Evolutionary conservation across 257 asterid genomes (phyloP).

Genomic region (Solanum commersonii): DNA sequence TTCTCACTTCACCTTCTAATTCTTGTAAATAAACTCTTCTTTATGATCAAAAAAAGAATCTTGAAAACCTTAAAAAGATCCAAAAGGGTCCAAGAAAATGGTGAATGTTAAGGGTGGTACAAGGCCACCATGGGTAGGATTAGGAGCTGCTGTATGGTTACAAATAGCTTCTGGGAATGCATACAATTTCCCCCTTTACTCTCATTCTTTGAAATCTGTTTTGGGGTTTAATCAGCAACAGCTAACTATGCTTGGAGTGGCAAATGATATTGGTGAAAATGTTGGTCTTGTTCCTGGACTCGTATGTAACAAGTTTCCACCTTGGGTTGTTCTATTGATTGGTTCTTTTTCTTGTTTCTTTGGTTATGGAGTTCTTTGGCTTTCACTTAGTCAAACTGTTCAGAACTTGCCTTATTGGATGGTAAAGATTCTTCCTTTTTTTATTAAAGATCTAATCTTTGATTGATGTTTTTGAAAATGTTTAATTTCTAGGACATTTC

Average conservation of each 20-base stretch:
- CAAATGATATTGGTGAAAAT: constrained; percentile 65
- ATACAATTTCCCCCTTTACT: constrained; percentile 57
- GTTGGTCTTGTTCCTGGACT: constrained; percentile 54
- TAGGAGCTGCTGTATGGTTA: constrained; percentile 67
- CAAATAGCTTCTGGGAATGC: constrained; percentile 67
- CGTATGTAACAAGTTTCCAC: constrained; percentile 48
- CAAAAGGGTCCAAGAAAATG: constrained; percentile 9
- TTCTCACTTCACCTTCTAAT: neutral
- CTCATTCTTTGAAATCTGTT: constrained; percentile 58
- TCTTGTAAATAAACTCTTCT: neutral
- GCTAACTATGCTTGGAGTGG: constrained; percentile 66
- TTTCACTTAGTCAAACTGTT: constrained; percentile 31
- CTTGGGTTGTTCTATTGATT: constrained; percentile 51
- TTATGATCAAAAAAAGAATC: neutral
- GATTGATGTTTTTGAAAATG: neutral
- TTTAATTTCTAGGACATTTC: neutral
- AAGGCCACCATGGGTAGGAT: constrained; percentile 76
- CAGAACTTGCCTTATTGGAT: constrained; percentile 43
- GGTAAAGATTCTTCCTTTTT: constrained; percentile 16
- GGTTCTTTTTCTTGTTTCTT: constrained; percentile 46
- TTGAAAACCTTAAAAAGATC: neutral
- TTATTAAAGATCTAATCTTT: neutral
- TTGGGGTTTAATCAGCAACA: constrained; percentile 56
- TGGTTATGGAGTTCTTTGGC: constrained; percentile 77
- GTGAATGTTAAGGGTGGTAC: constrained; percentile 40